Evolutionary conservation across 345 rosid genomes (phyloP), one percentile per base, ranked within the genome.

Genomic region (Iberis pinnata): DNA sequence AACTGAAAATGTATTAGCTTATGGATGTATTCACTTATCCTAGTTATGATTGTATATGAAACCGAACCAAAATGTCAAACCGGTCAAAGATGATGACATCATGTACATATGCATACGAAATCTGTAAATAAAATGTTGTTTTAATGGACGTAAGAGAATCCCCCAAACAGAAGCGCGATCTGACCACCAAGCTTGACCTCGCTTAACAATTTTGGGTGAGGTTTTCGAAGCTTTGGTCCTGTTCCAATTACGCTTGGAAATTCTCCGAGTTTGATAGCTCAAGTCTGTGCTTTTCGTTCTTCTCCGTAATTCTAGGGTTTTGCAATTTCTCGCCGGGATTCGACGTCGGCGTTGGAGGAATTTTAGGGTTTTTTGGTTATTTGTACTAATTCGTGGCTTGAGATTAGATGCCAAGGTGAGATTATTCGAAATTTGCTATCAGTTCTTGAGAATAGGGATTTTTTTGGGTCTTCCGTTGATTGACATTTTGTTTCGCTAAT

Each of bases 281-380:
- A 41, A 26, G 15, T 40, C 43, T 25, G 25, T 17, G 9, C 47
- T 41, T 53, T 29, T 29, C 33, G 27, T 52, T 29, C 56, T 60
- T 33, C 61, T 29, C 54, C 65, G 37, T 4, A 36, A 38, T 60
- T 60, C 57, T 60, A 67, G 71, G 71, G 71, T 53, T 67, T 46
- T 8, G 0, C 56, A 46, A 29, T 53, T 53, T 7, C 49, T 32
- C 66, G 33, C 25, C 61, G 37, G 37, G 58, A 65, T 65, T 65
- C 41, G 46, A 25, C 41, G 17, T 11, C 31, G 31, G 17, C 25
- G 29, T 53, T 44, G 44, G 12, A 6, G 16, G 25, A 43, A 60
- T 60, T 22, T 40, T 60, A 60, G 51, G 57, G 61, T 22, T 67
- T 46, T 53, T 10, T 10, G 14, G 54, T 36, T 27, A 3, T 12